Evolutionary conservation across 1,284 basidiomycete genomes (phyloP), one percentile per base, ranked within the genome.

Genomic region (Malassezia yamatoensis): DNA sequence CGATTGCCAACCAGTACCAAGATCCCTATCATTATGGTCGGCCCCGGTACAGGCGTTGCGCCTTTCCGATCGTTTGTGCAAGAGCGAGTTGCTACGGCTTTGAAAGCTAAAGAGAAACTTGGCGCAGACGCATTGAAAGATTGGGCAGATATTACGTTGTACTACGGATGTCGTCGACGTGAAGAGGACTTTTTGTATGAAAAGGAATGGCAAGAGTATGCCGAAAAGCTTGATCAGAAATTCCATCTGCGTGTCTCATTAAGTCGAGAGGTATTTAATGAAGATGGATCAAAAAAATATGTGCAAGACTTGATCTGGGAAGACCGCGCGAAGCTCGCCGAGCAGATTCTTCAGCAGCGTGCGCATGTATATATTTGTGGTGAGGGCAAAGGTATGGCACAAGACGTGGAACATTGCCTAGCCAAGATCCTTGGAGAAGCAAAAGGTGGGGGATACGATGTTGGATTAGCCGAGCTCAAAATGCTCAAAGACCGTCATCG

Each of bases 31-130:
- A 90, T 98, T 77, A 96, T 98, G 93, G 83, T 98, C 74, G 93
- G 93, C 51, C 93, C 93, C 56, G 93, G 93, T 54, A 96, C 91
- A 59, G 90, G 91, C 53, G 90, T 98, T 51, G 93, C 93, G 35
- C 93, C 93, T 15, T 98, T 98, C 88, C 87, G 93, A 59, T 90
- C 90, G 1, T 98, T 98, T 75, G 83, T 98, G 7, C 94, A 98
- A 78, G 93, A 98, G 76, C 88, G 93, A 65, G 85, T 98, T 35
- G 90, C 90, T 11, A 84, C 94, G 42, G 93, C 91, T 13, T 85
- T 88, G 61, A 88, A 89, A 67, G 88, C 90, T 1, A 81, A 88
- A 57, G 90, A 90, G 71, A 96, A 94, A 82, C 33, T 58, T 8
- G 64, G 88, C 68, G 80, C 83, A 5, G 87, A 91, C 62, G 90